Evolutionary conservation across 495 filamentous ascomycete species (phyloP), one percentile per base, ranked within the genome.

Genomic region (Penicillium verhagenii): DNA sequence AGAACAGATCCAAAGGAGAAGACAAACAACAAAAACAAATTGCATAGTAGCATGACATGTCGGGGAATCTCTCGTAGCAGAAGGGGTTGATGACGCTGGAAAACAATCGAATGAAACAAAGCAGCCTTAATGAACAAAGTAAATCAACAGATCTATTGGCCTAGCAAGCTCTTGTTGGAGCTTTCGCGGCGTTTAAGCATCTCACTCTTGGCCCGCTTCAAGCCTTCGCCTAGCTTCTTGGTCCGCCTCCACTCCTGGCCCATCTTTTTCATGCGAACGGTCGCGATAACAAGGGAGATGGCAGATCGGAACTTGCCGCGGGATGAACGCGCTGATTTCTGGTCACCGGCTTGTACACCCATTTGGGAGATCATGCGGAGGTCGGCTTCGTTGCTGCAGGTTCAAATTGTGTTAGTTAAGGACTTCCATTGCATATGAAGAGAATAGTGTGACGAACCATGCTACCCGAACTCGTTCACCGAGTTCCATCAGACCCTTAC

Each of bases 371-470:
- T 84, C 67, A 96, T 86, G 37, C 83, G 81, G 28, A 98, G 82
- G 65, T 97, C 90, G 57, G 88, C 90, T 71, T 93, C 86, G 78
- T 97, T 98, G 70, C 93, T 97, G 64, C 72, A 29, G n/a, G 16
- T 48, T 47, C 29, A 18, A 50, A 43, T 55, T 61, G 66, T 35
- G 52, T 59, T 61, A 66, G 53, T 42, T 35, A 21, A 48, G 57
- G 31, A 39, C 29, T 45, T n/a, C n/a, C 35, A 55, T 37, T 56
- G 16, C 1, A 7, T 7, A 38, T 40, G 54, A 47, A 38, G 48
- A 54, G 49, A 63, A 58, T 56, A 42, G 38, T 47, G 10, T 26
- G 26, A 86, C 90, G 62, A 85, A 97, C 94, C 93, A 98, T 74
- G 88, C 85, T 52, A 73, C 60, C 81, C 82, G 68, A 82, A 92